Conservation (phyloP, 2,329 filamentous ascomycete genomes). For the Hymenoscyphus infarciens region DNA sequence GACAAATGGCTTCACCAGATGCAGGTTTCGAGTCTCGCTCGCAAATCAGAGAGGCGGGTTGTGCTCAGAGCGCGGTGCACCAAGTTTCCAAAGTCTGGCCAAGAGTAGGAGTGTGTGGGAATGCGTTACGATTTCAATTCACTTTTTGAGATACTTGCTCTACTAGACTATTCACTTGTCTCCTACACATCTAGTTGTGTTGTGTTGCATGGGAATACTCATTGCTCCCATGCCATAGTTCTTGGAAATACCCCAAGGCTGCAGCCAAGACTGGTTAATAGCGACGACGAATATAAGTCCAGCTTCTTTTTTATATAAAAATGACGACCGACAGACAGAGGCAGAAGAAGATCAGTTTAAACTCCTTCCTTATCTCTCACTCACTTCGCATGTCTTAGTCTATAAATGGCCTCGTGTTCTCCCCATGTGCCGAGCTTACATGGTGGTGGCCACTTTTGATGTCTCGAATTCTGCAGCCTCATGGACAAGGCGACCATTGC, state of each 20-base stretch:
- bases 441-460: not conserved
- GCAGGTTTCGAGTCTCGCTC: constrained; percentile 1
- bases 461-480: not conserved
- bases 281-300: not conserved
- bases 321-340: not conserved
- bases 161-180: not conserved
- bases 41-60: not conserved
- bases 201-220: not conserved
- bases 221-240: not conserved
- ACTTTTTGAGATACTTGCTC: not conserved
- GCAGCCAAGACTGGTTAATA: not conserved
- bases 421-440: not conserved
- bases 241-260: not conserved
- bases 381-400: not conserved
- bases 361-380: not conserved
- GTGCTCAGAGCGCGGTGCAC: not conserved
- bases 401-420: constrained; percentile 2
- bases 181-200: not conserved
- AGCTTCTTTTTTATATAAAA: not conserved
- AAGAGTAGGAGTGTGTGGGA: not conserved
- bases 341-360: not conserved
- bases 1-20: not conserved
- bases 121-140: not conserved
- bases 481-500: constrained; percentile 1
- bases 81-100: not conserved